Evolutionary conservation across 192 early-diverging fungal genomes (phyloP).

Genomic region (Obelidium mucronatum): DNA sequence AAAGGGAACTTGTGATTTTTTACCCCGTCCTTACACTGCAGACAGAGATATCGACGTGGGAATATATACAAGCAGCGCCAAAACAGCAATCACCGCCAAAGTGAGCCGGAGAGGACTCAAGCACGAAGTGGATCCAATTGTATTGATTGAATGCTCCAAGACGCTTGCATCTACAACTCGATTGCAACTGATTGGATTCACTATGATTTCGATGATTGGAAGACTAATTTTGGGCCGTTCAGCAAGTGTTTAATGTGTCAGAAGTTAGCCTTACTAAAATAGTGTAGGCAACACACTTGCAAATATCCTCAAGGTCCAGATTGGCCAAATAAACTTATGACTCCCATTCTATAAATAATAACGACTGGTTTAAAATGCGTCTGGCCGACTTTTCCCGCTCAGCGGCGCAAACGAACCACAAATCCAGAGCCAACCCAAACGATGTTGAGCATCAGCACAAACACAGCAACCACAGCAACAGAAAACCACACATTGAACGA

Average conservation of each 20-base stretch:
- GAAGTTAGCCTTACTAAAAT: slow-evolving; percentile 8
- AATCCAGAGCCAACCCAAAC: slow-evolving; percentile 11
- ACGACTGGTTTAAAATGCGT: too few relatives aligned
- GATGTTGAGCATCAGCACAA: slow-evolving; percentile 18
- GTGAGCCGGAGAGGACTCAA: background rate
- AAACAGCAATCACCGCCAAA: background rate
- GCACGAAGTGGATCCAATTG: background rate
- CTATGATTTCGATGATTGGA: slow-evolving; percentile 23
- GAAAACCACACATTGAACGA: background rate
- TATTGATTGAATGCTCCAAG: too few relatives aligned
- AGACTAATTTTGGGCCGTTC: background rate
- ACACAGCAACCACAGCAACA: slow-evolving; percentile 1
- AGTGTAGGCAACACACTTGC: slow-evolving; percentile 15
- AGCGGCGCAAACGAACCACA: background rate
- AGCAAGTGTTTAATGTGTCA: background rate
- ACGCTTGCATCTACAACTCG: background rate
- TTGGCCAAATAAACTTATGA: slow-evolving; percentile 20
- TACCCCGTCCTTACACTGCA: slow-evolving; percentile 12
- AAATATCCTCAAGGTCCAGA: slow-evolving; percentile 8
- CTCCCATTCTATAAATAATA: slow-evolving; percentile 13
- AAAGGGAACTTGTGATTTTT: background rate
- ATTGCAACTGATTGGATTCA: slow-evolving; percentile 5
- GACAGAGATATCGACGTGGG: slow-evolving; percentile 13
- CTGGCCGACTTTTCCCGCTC: background rate
- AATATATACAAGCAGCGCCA: slow-evolving; percentile 8